These are phyloP conservation scores for Neurospora tetrasperma DNA, from an alignment of 495 filamentous ascomycete species.

Conservation along the genomic window DNA sequence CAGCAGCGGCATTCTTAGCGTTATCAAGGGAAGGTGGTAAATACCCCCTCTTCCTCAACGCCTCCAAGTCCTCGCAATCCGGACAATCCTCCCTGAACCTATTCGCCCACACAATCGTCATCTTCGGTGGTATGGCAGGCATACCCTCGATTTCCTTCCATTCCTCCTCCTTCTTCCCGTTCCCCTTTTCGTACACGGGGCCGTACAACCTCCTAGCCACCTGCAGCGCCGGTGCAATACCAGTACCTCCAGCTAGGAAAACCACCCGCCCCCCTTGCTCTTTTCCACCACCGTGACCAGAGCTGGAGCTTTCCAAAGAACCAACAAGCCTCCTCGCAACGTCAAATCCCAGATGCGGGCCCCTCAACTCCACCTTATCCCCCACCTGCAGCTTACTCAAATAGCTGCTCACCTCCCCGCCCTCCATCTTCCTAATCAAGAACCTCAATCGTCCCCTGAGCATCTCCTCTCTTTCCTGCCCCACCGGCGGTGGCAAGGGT, in stretches of 20 bases:
- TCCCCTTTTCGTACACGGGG: conserved; percentile 15
- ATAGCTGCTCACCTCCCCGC: conserved; percentile 51
- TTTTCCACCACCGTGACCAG: not conserved
- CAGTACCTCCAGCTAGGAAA: conserved; percentile 88
- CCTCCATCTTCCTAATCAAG: conserved; percentile 37
- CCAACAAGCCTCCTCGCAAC: conserved; percentile 37
- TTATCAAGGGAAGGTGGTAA: not conserved
- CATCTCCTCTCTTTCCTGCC: conserved; percentile 39
- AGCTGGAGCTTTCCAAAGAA: not conserved
- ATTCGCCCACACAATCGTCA: conserved; percentile 34
- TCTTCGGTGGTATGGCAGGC: not conserved
- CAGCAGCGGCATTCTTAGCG: not conserved
- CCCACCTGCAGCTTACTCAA: conserved; percentile 52
- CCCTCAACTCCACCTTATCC: conserved; percentile 60
- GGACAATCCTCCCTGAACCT: conserved; percentile 27
- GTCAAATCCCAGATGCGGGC: conserved; percentile 65
- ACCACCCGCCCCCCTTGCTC: conserved; percentile 36
- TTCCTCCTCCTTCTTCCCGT: conserved; percentile 19
- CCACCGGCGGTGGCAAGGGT: conserved; percentile 57
- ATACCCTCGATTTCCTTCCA: conserved; percentile 7
- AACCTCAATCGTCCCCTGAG: conserved; percentile 33
- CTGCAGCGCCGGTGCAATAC: conserved; percentile 85
- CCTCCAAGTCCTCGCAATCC: not conserved
- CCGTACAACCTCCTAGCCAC: conserved; percentile 49
- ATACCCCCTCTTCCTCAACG: not conserved